These are phyloP conservation scores for Paulownia fortunei DNA, from an alignment of 257 asterid species.

Conservation along the genomic window DNA sequence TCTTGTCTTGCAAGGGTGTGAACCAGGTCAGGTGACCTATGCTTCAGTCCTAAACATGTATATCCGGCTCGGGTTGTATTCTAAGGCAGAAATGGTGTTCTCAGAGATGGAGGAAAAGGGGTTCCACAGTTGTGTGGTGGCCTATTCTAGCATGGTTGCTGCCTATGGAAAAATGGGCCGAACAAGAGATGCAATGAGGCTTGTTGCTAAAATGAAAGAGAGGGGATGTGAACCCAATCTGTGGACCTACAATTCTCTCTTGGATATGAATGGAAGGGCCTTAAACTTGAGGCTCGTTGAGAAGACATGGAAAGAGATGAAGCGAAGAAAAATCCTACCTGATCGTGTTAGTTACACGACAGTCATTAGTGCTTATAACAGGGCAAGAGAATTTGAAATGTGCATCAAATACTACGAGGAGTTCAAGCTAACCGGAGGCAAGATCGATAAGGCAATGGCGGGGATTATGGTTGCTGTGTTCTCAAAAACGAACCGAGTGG, in stretches of 20 bases:
- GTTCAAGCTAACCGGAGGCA: conserved; percentile 67
- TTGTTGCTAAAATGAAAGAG: conserved; percentile 84
- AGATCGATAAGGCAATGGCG: conserved; percentile 77
- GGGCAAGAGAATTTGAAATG: conserved; percentile 59
- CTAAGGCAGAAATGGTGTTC: conserved; percentile 66
- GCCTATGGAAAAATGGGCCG: conserved; percentile 80
- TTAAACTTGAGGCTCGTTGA: conserved; percentile 60
- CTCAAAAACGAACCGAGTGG: conserved; percentile 71
- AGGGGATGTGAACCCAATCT: conserved; percentile 82
- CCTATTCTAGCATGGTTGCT: conserved; percentile 80
- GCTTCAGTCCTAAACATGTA: conserved; percentile 70
- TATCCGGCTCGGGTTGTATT: conserved; percentile 57
- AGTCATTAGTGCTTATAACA: conserved; percentile 66
- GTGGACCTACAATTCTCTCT: conserved; percentile 87
- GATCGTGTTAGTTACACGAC: conserved; percentile 85
- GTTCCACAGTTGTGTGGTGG: conserved; percentile 74
- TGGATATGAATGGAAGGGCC: conserved; percentile 75
- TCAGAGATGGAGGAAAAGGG: conserved; percentile 74
- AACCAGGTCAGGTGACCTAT: conserved; percentile 94
- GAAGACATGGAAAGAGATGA: conserved; percentile 90
- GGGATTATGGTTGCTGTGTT: conserved; percentile 86
- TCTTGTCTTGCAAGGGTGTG: conserved; percentile 55
- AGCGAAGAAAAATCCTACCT: conserved; percentile 59
- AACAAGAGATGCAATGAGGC: conserved; percentile 64
- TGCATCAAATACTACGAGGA: conserved; percentile 62